These are phyloP conservation scores for Boletus smithii DNA, from an alignment of 1,284 basidiomycete species.

Conservation along the genomic window DNA sequence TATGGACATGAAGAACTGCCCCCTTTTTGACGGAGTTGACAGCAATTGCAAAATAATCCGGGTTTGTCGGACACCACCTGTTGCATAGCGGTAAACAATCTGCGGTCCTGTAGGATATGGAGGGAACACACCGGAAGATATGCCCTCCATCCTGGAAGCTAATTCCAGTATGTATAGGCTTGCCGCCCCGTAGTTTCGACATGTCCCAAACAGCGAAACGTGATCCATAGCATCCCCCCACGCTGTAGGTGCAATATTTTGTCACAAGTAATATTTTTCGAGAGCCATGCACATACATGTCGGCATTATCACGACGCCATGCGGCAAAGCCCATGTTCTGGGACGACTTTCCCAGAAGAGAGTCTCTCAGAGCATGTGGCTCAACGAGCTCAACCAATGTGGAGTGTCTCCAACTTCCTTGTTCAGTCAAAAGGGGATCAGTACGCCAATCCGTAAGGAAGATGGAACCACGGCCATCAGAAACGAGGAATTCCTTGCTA, in stretches of 20 bases:
- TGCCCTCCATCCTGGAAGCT: conserved; percentile 65
- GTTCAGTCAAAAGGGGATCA: conserved; percentile 54
- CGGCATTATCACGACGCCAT: conserved; percentile 64
- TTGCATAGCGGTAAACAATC: conserved; percentile 9
- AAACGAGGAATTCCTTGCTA: conserved; percentile 72
- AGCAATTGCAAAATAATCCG: conserved; percentile 73
- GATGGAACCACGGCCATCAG: conserved; percentile 67
- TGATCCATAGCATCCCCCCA: conserved; percentile 69
- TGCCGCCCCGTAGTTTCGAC: conserved; percentile 64
- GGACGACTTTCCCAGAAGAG: conserved; percentile 44
- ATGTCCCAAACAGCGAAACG: conserved; percentile 75
- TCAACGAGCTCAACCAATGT: conserved; percentile 69
- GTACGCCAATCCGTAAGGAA: conserved; percentile 77
- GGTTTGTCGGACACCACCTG: conserved; percentile 74
- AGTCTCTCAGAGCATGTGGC: conserved; percentile 56
- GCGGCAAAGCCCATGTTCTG: conserved; percentile 57
- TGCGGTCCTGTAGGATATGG: not conserved
- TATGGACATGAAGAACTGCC: conserved; percentile 67
- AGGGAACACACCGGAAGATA: conserved; percentile 56
- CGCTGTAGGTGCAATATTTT: conserved; percentile 38
- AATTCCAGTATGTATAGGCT: conserved; percentile 55
- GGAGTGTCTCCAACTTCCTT: conserved; percentile 54
- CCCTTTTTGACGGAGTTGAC: conserved; percentile 55
- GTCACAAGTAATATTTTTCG: conserved; percentile 2
- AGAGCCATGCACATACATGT: conserved; percentile 55